Base-by-base conservation (phyloP, 2,329 filamentous ascomycete genomes). In the Myotisia sp. region DNA sequence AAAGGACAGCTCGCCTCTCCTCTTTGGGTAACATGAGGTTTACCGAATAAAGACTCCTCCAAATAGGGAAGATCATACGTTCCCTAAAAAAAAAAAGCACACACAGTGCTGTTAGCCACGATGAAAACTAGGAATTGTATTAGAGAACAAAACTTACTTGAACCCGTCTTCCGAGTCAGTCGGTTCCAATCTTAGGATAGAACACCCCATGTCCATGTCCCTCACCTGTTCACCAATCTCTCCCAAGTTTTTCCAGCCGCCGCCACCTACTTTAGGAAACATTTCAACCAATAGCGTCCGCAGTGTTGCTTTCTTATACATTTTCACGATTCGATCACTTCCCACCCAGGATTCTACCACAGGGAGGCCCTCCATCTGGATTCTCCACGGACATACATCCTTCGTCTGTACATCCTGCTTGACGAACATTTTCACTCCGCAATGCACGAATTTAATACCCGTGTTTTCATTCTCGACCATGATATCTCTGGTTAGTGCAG, bases 21-120 rank as follows among this genome's bases (percentile, higher is more conserved):
- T 98, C 90, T 64, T 98, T 98, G 32, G 90, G 87, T 51, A 98
- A 67, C 90, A 98, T 98, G 35, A 98, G 71, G 56, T 98, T 98
- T 39, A 95, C 68, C 13, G 80, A 87, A 47, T 86, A 77, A 41
- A 92, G 71, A 53, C 85, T 92, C 60, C 92, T 79, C 90, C 90
- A 98, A 18, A 98, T 64, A 3, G 90, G 90, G 12, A 98, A 68
- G 1, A 87, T 81, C 73, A 94, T 84, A 17, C 73, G 67, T 63
- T 95, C 87, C 34, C 62, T 65, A 35, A 29, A 16, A 16, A 9
- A 37, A n/a, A 7, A 32, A 17, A 14, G 28, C 22, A 14, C 18
- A 26, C 6, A 16, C 3, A 37, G n/a, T 24, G 6, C 26, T 26
- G 6, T 19, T 14, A 9, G 7, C 18, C n/a, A 6, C 19, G n/a